Conservation (phyloP, 208 protist species). For the Trypanosoma cruzi region DNA sequence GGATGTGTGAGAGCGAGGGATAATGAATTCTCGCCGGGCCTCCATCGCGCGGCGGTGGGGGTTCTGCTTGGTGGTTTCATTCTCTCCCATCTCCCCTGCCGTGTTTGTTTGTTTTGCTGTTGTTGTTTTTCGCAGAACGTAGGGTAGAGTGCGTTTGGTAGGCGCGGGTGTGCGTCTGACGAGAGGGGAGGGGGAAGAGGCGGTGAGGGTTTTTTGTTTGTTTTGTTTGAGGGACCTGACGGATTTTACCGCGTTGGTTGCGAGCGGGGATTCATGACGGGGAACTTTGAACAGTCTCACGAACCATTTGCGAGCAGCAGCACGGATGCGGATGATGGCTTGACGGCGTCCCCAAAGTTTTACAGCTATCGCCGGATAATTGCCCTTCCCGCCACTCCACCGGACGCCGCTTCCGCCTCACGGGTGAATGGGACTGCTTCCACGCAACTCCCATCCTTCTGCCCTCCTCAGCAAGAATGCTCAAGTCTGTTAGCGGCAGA, state of each 20-base stretch:
- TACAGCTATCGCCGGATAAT: conserved; percentile 4
- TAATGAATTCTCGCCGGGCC: not conserved
- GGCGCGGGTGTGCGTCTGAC: not conserved
- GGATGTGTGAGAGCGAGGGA: not conserved
- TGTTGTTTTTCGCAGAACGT: not conserved
- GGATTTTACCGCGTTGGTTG: too few species aligned
- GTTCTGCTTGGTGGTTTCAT: not conserved
- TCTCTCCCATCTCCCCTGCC: not conserved
- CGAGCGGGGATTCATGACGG: not conserved
- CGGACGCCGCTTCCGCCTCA: not conserved
- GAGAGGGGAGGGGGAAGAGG: not conserved
- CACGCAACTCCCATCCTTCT: conserved; percentile 1
- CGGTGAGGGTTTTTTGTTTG: too few species aligned
- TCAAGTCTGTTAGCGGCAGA: not conserved
- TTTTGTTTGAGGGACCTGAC: too few species aligned
- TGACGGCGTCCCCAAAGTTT: not conserved
- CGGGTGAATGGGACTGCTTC: not conserved
- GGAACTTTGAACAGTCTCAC: not conserved
- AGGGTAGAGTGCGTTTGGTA: not conserved
- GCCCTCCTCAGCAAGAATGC: not conserved
- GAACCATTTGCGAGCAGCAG: not conserved
- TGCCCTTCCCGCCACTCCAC: not conserved
- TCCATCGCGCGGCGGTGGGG: not conserved
- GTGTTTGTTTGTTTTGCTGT: too few species aligned
- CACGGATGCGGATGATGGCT: not conserved